Conservation (phyloP, 192 early-diverging fungal species). For the Coemansia umbellata region DNA sequence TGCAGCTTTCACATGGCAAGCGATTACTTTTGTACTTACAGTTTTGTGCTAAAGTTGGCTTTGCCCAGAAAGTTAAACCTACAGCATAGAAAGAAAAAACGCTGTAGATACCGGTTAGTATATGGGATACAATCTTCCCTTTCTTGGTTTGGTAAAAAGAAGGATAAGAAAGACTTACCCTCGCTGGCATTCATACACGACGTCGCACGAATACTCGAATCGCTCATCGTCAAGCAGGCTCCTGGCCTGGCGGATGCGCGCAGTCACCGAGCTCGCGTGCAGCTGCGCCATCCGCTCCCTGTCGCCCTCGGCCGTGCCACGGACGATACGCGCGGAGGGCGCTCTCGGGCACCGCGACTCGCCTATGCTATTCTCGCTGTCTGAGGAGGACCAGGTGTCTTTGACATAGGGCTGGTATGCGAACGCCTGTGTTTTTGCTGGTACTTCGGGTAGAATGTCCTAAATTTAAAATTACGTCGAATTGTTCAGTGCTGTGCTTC, state of each 20-base stretch:
- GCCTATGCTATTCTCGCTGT: background rate
- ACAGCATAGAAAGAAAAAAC: slow-evolving; percentile 1
- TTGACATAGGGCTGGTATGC: slow-evolving; percentile 41
- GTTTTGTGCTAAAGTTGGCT: slow-evolving; percentile 44
- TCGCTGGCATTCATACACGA: slow-evolving; percentile 45
- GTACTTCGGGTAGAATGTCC: slow-evolving; percentile 24
- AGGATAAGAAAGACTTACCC: slow-evolving; percentile 20
- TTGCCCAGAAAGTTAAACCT: slow-evolving; percentile 51
- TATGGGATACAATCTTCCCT: too few species aligned
- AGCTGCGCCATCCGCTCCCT: slow-evolving; percentile 17
- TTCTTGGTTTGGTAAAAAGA: too few species aligned
- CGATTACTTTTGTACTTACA: slow-evolving; percentile 23
- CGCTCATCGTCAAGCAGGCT: slow-evolving; percentile 29
- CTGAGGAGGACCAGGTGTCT: too few species aligned
- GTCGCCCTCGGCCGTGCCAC: too few species aligned
- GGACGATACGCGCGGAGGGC: too few species aligned
- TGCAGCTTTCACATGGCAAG: too few species aligned
- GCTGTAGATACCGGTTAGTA: too few species aligned
- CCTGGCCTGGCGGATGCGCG: slow-evolving; percentile 25
- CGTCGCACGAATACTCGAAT: slow-evolving; percentile 46
- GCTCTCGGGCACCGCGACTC: too few species aligned
- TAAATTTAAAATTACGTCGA: background rate
- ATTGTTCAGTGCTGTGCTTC: too few species aligned
- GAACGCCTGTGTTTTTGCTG: slow-evolving; percentile 15
- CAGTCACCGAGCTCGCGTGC: slow-evolving; percentile 18